Percentiles rank a stretch among this genome's conserved stretches.
phyloP scores from a whole-genome alignment of 495 filamentous ascomycete genomes.

The Chlorociboria aeruginascens region DNA sequence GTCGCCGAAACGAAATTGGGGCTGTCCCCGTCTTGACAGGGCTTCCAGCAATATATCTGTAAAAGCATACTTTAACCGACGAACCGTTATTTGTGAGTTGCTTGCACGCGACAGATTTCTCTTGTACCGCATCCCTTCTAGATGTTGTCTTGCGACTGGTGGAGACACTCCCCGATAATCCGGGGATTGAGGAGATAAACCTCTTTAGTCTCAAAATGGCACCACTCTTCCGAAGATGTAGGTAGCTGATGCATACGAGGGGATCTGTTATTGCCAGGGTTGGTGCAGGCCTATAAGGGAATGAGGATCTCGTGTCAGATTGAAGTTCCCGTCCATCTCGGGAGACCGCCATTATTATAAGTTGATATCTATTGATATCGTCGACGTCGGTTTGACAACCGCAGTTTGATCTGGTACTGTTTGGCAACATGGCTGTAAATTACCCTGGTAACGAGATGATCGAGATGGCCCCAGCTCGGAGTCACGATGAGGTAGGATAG shows the following conservation, averaged over 20 bases:
- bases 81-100: not conserved
- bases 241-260: not conserved
- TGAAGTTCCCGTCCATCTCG: too few relatives aligned
- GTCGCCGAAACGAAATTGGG: not conserved
- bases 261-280: too few relatives aligned
- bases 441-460: not conserved
- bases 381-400: not conserved
- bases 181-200: constrained; percentile 9
- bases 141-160: not conserved
- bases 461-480: not conserved
- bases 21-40: too few relatives aligned
- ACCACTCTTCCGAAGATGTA: not conserved
- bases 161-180: constrained; percentile 17
- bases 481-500: not conserved
- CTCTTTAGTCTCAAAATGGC: constrained; percentile 1
- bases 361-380: not conserved
- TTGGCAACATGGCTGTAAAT: not conserved
- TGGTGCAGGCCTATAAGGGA: too few relatives aligned
- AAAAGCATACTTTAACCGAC: not conserved
- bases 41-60: not conserved
- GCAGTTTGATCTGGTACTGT: too few relatives aligned
- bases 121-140: not conserved
- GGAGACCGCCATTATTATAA: not conserved
- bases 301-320: not conserved
- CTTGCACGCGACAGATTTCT: not conserved